Percentiles rank a stretch among this genome's conserved stretches.
Conservation (phyloP, 2,329 filamentous ascomycete species). For the Colletotrichum filicis region DNA sequence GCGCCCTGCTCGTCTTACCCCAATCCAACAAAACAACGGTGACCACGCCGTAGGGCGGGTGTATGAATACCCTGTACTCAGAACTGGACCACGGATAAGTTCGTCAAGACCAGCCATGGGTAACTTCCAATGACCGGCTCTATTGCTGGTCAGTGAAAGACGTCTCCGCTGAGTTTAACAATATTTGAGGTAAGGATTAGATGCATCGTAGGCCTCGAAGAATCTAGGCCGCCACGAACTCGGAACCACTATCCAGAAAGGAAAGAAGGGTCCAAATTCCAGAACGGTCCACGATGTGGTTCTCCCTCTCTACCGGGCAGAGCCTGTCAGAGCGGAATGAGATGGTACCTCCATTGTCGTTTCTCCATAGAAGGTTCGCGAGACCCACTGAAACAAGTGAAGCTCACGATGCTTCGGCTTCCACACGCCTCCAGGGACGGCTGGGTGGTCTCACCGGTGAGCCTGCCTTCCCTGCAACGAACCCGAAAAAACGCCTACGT, state of each 20-base stretch:
- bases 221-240: not conserved
- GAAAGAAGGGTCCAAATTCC: not conserved
- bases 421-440: not conserved
- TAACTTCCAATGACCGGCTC: slow-evolving; percentile 9
- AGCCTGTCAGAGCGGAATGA: not conserved
- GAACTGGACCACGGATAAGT: not conserved
- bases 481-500: slow-evolving; percentile 27
- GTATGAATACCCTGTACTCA: not conserved
- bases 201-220: slow-evolving; percentile 12
- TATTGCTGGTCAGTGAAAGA: not conserved
- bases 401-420: slow-evolving; percentile 15
- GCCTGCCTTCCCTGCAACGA: slow-evolving; percentile 10
- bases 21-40: not conserved
- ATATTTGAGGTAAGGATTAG: not conserved
- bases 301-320: not conserved
- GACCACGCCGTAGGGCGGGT: not conserved
- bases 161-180: not conserved
- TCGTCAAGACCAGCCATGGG: not conserved
- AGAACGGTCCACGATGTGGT: slow-evolving; percentile 12
- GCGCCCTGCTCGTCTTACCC: not conserved
- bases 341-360: not conserved
- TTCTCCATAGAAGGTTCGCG: slow-evolving; percentile 21
- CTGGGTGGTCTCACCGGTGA: not conserved
- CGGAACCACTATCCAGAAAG: not conserved
- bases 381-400: slow-evolving; percentile 18